Evolutionary conservation across 139 green algal species (phyloP).

Genomic region (Klebsormidium nitens): DNA sequence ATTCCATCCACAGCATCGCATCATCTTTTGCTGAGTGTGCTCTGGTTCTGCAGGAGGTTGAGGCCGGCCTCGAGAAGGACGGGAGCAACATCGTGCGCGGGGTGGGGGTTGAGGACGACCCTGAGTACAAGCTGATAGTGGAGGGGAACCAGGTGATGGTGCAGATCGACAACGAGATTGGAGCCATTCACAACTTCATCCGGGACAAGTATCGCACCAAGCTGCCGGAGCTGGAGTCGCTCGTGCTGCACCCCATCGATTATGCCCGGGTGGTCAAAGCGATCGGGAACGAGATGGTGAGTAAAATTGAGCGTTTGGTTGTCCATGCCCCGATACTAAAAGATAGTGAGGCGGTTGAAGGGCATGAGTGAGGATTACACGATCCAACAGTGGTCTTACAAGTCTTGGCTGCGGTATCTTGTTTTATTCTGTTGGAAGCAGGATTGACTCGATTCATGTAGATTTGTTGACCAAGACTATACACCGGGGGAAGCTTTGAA

Average conservation of each 20-base stretch:
- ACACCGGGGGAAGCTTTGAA: too few species aligned
- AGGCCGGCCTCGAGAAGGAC: neutral
- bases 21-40: neutral
- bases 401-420: too few species aligned
- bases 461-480: too few species aligned
- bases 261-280: constrained; percentile 73
- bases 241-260: constrained; percentile 62
- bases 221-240: constrained; percentile 93
- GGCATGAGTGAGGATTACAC: too few species aligned
- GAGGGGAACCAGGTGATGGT: constrained; percentile 92
- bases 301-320: too few species aligned
- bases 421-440: too few species aligned
- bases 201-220: constrained; percentile 62
- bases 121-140: constrained; percentile 73
- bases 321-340: too few species aligned
- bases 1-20: neutral
- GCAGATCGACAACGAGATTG: constrained; percentile 94
- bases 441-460: too few species aligned
- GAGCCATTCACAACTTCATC: constrained; percentile 69
- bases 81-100: neutral
- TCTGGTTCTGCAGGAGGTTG: constrained; percentile 10
- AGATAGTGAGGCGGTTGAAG: too few species aligned
- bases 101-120: constrained; percentile 14
- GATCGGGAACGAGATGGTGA: constrained; percentile 76
- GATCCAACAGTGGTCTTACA: too few species aligned